Evolutionary conservation across 2,329 filamentous ascomycete genomes (phyloP).

Genomic region (Boeremia lycopersici): DNA sequence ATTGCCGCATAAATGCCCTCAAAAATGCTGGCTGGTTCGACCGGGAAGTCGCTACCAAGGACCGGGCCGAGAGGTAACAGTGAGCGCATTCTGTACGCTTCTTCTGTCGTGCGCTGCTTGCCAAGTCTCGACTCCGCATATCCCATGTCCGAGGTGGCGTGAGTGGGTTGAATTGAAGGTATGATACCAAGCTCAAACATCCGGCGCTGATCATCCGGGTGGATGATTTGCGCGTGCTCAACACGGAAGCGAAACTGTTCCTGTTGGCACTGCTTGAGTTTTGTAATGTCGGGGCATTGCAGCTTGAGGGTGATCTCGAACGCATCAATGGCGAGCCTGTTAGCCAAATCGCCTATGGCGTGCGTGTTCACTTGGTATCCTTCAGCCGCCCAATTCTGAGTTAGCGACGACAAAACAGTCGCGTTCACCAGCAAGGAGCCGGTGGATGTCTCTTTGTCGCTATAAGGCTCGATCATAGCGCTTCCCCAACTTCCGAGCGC

Average conservation of each 20-base stretch:
- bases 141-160: conserved; percentile 73
- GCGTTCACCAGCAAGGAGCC: conserved; percentile 71
- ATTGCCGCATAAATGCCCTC: conserved; percentile 73
- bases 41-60: conserved; percentile 73
- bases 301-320: conserved; percentile 62
- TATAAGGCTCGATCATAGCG: conserved; percentile 73
- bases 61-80: conserved; percentile 61
- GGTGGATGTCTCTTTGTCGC: conserved; percentile 64
- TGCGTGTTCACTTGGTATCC: conserved; percentile 75
- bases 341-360: conserved; percentile 73
- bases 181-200: conserved; percentile 66
- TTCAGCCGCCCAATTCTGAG: conserved; percentile 63
- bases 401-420: conserved; percentile 61
- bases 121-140: conserved; percentile 69
- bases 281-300: conserved; percentile 54
- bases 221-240: conserved; percentile 74
- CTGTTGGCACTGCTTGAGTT: conserved; percentile 60
- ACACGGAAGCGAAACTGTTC: conserved; percentile 66
- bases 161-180: conserved; percentile 73
- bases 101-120: conserved; percentile 56
- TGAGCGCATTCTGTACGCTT: conserved; percentile 71
- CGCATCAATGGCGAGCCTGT: conserved; percentile 68
- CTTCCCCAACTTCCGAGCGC: conserved; percentile 74
- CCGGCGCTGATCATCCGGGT: conserved; percentile 66
- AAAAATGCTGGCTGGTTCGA: conserved; percentile 71